These are phyloP conservation scores for Haberlea rhodopensis DNA, from an alignment of 257 asterid genomes.

Conservation along the genomic window DNA sequence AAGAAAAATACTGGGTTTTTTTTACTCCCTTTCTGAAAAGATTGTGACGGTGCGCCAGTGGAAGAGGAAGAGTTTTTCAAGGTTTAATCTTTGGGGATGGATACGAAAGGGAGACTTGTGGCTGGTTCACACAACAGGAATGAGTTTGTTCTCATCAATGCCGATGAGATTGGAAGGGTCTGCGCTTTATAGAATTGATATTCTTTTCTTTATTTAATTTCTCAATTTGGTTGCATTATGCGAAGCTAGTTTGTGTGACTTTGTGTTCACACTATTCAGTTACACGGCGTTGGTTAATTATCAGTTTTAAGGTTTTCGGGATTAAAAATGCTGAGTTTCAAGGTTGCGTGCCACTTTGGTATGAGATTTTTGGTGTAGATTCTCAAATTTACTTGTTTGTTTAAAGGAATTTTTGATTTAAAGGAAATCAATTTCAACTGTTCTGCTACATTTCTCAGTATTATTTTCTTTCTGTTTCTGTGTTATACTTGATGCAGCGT, in stretches of 20 bases:
- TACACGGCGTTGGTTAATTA: no score
- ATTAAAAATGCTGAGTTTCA: no score
- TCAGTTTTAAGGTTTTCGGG: no score
- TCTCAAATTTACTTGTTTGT: slow-evolving; percentile 24
- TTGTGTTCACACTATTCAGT: no score
- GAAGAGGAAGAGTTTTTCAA: slow-evolving; percentile 20
- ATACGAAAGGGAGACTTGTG: slow-evolving; percentile 87
- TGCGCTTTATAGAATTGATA: slow-evolving; percentile 20
- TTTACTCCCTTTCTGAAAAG: not conserved
- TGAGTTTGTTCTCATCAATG: slow-evolving; percentile 94
- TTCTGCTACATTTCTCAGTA: not conserved
- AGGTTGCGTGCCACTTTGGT: slow-evolving; percentile 7
- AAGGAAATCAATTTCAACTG: slow-evolving; percentile 14
- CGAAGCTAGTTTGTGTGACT: not conserved
- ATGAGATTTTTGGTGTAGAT: slow-evolving; percentile 17
- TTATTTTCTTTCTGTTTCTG: slow-evolving; percentile 15
- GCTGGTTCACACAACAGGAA: slow-evolving; percentile 97
- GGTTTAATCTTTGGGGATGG: no score
- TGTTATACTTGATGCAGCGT: slow-evolving; percentile 6
- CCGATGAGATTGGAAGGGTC: slow-evolving; percentile 96
- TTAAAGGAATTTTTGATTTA: not conserved
- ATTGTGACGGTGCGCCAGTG: slow-evolving; percentile 6
- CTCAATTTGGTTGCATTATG: not conserved
- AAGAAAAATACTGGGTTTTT: not conserved
- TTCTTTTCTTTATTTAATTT: slow-evolving; percentile 6